phyloP scores from a whole-genome alignment of 176 grass and related monocot species.

The Elaeis guineensis region DNA sequence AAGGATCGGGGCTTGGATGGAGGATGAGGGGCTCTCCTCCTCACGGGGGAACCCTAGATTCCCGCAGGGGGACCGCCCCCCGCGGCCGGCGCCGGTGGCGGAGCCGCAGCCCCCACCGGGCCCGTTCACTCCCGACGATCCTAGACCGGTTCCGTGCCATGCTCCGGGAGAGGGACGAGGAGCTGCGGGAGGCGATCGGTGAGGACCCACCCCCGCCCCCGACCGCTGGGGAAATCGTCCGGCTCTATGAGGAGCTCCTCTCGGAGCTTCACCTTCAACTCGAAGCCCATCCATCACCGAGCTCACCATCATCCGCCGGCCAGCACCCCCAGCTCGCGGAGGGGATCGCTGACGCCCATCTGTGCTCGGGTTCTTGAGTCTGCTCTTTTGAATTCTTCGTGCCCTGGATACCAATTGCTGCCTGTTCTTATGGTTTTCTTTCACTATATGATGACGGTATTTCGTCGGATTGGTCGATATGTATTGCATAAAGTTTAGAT shows the following conservation, averaged over 20 bases:
- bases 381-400: no score
- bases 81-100: not conserved
- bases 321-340: constrained; percentile 42
- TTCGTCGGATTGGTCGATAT: not conserved
- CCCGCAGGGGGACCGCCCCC: not conserved
- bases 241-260: constrained; percentile 52
- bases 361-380: constrained; percentile 75
- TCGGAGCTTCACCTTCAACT: constrained; percentile 92
- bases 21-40: constrained; percentile 8
- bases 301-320: constrained; percentile 77
- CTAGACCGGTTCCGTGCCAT: constrained; percentile 51
- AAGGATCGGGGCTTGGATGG: constrained; percentile 1
- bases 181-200: constrained; percentile 10
- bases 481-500: not conserved
- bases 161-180: constrained; percentile 46
- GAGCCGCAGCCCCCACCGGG: constrained; percentile 8
- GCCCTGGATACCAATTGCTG: no score
- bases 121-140: not conserved
- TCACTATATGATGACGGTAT: no score
- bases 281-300: constrained; percentile 96
- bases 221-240: constrained; percentile 35
- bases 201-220: constrained; percentile 16
- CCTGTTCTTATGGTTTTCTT: no score
- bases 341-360: constrained; percentile 64
- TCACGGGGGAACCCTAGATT: constrained; percentile 21